phyloP scores from a whole-genome alignment of 169 alveolate species.

The Plasmodium fragile region DNA sequence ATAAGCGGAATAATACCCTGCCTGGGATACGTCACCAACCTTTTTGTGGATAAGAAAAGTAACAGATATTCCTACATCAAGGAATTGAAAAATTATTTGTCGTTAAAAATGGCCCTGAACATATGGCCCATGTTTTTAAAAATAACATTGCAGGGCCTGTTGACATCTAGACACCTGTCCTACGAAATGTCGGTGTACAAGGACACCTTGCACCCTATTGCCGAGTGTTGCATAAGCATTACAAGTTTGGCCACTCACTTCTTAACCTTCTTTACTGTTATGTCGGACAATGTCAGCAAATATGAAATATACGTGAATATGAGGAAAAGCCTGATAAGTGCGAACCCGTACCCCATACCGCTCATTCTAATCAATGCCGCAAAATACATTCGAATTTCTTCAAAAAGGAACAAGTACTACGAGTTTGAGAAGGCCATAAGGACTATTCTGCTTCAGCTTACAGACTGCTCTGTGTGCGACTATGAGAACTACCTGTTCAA shows the following conservation, averaged over 20 bases:
- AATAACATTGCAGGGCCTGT: constrained; percentile 62
- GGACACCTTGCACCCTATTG: constrained; percentile 62
- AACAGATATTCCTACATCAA: constrained; percentile 57
- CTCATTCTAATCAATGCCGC: constrained; percentile 70
- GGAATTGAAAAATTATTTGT: constrained; percentile 65
- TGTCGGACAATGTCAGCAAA: constrained; percentile 65
- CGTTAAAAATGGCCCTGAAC: constrained; percentile 77
- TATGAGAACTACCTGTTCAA: constrained; percentile 76
- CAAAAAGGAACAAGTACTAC: constrained; percentile 59
- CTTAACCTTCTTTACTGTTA: constrained; percentile 63
- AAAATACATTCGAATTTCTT: constrained; percentile 66
- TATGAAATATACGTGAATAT: constrained; percentile 64
- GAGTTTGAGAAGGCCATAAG: constrained; percentile 75
- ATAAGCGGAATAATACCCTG: constrained; percentile 76
- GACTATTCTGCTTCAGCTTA: constrained; percentile 66
- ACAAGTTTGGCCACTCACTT: constrained; percentile 77
- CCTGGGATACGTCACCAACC: constrained; percentile 64
- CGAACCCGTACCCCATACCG: constrained; percentile 44
- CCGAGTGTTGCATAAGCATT: constrained; percentile 70
- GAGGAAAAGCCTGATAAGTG: constrained; percentile 21
- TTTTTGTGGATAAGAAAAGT: constrained; percentile 55
- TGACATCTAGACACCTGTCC: constrained; percentile 70
- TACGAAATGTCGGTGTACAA: constrained; percentile 76
- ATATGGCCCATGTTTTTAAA: constrained; percentile 77
- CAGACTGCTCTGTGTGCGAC: constrained; percentile 77